These are phyloP conservation scores for Chrysanthemum seticuspe DNA, from an alignment of 129 eudicot species.

Conservation along the genomic window DNA sequence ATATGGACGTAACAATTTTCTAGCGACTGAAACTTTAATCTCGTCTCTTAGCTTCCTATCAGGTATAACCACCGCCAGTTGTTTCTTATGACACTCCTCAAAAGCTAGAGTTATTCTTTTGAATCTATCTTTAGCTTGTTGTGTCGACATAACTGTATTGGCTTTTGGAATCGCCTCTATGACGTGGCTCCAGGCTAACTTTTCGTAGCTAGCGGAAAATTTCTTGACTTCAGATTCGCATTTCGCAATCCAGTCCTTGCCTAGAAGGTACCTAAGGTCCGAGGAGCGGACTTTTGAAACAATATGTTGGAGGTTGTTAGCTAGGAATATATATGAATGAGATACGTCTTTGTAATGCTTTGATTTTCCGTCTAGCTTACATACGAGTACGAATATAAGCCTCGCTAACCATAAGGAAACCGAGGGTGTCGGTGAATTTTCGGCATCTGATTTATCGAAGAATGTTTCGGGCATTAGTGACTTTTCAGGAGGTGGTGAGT, in stretches of 20 bases:
- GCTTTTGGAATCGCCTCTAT: slow-evolving; percentile 38
- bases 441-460: slow-evolving; percentile 35
- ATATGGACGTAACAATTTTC: slow-evolving; percentile 43
- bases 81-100: slow-evolving; percentile 56
- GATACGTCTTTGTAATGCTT: slow-evolving; percentile 64
- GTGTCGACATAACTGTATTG: slow-evolving; percentile 22
- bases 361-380: slow-evolving; percentile 64
- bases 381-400: slow-evolving; percentile 52
- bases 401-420: slow-evolving; percentile 48
- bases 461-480: slow-evolving; percentile 40
- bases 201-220: slow-evolving; percentile 53
- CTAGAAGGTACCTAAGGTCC: slow-evolving; percentile 53
- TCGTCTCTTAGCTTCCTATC: slow-evolving; percentile 63
- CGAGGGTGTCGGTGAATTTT: slow-evolving; percentile 40
- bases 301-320: slow-evolving; percentile 67
- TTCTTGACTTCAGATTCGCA: slow-evolving; percentile 57
- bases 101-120: slow-evolving; percentile 43
- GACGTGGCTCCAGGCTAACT: slow-evolving; percentile 63
- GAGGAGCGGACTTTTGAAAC: slow-evolving; percentile 51
- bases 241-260: slow-evolving; percentile 68
- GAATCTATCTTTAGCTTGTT: slow-evolving; percentile 45
- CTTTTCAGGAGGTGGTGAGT: slow-evolving; percentile 35
- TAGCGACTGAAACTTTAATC: slow-evolving; percentile 48
- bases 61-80: slow-evolving; percentile 45
- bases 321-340: slow-evolving; percentile 54